These are phyloP conservation scores for Cutaneotrichosporon cutaneum DNA, from an alignment of 1,284 basidiomycete species.

Conservation along the genomic window DNA sequence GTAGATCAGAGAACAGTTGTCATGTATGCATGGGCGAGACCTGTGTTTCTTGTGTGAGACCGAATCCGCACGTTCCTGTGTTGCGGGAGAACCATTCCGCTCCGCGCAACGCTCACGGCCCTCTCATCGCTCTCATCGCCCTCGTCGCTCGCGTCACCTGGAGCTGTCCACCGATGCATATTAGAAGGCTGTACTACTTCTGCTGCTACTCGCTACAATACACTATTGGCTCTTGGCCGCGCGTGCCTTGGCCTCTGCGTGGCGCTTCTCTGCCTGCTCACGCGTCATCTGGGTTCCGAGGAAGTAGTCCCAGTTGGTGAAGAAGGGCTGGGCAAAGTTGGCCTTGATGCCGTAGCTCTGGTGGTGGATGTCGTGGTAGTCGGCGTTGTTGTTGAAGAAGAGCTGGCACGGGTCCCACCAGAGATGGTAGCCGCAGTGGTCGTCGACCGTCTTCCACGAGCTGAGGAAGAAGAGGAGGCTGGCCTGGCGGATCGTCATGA, in stretches of 20 bases:
- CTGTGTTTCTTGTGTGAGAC: neutral
- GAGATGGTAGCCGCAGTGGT: constrained; percentile 90
- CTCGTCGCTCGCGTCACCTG: no score
- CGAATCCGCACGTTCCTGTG: neutral
- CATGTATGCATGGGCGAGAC: constrained; percentile 7
- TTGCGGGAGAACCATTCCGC: neutral
- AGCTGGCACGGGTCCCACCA: constrained; percentile 88
- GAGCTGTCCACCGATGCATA: constrained; percentile 1
- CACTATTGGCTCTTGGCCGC: constrained; percentile 11
- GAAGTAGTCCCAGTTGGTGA: constrained; percentile 53
- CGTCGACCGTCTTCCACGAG: constrained; percentile 92
- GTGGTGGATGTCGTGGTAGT: constrained; percentile 99
- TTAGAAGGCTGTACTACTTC: constrained; percentile 1
- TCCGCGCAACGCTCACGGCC: no score
- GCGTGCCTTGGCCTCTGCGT: constrained; percentile 5
- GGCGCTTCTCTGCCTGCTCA: constrained; percentile 36
- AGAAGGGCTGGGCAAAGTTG: constrained; percentile 95
- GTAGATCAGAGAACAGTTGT: constrained; percentile 1
- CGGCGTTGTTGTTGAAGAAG: constrained; percentile 87
- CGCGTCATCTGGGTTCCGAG: constrained; percentile 52
- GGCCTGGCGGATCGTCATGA: constrained; percentile 80
- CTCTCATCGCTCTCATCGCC: no score
- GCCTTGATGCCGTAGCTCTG: constrained; percentile 90
- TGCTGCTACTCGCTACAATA: constrained; percentile 8
- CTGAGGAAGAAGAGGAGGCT: constrained; percentile 79